Base-by-base conservation (phyloP, 148 eudicot species). In the Dianthus caryophyllus region DNA sequence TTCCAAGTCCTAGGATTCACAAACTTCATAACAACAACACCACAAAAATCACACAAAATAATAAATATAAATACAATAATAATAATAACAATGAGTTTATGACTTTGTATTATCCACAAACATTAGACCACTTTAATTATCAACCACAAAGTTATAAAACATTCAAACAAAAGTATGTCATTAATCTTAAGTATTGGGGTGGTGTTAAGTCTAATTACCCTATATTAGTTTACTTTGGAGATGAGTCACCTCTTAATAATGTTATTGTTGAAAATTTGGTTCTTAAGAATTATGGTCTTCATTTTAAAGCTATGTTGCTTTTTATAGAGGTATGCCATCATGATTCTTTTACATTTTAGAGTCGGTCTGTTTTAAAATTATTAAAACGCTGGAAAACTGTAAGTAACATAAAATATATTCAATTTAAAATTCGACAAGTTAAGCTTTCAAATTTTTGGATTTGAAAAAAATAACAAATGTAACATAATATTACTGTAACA, bases 111-210 rank as follows among this genome's bases (percentile, higher is more conserved):
- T 69, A 69, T 36, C 26, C 17, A 55, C 78, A 75, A 65, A 75
- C 70, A 47, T 43, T 75, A 13, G 78, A 75, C 46, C 78, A 75
- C 36, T 75, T 75, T 57, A 68, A 68, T 58, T 75, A 75, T 38
- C 78, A 57, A 22, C 74, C 61, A 11, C 33, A 75, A 56, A 69
- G 70, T 69, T 75, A 75, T 44, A 24, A 22, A 25, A 56, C 12
- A 57, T 75, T 75, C 44, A 56, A 75, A 2, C 74, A 70, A 65
- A 75, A 75, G 36, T 75, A 75, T 22, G 13, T 75, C 20, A 57
- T 70, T 0, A 31, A 41, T 39, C 64, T n/a, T n/a, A 52, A 70
- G 65, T 8, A 69, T 20, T 75, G 78, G 74, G 74, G 78, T 30
- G 69, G 78, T 36, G 66, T 73, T 16, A 69, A 69, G 53, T 49